Evolutionary conservation across 176 grass and related monocot genomes (phyloP), one percentile per base, ranked within the genome.

Genomic region (Triticum monococcum): DNA sequence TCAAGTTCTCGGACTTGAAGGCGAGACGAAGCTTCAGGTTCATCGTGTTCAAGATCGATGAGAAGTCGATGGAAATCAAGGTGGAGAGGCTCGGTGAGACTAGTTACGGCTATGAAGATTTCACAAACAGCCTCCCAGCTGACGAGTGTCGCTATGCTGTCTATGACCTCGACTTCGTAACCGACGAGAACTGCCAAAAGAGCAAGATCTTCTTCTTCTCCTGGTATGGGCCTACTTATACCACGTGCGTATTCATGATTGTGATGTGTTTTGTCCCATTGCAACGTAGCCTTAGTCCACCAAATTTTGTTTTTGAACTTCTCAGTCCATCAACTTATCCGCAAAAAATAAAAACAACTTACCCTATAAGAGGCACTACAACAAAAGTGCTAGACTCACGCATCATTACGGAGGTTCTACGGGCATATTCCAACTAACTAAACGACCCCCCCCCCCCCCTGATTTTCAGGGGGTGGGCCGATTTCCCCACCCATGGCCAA

Each of bases 181-280:
- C 95, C 64, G 77, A 69, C 9, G 95, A 97, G 91, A 94, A 97
- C 90, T 97, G 95, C 81, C 95, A 97, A 89, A 97, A 97, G 87
- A 97, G 95, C 95, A 97, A 97, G 89, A 95, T 97, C 81, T 92
- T 97, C 90, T 97, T 97, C 90, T 90, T 95, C 86, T 90, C 93
- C 28, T 95, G 93, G 93, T 95, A 87, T 17, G 40, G 6, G 4
- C 72, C 23, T 75, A 25, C 40, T 46, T 46, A 14, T 70, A 60
- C 18, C 54, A 28, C 17, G 2, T 75, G 72, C 28, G 5, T 59
- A 26, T 73, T 60, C 37, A 61, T 41, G 31, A 36, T 37, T 61
- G 75, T 9, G 8, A 16, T 63, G 22, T 10, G 33, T 7, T 37
- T 62, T 25, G 22, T 60, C 35, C 77, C 77, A 40, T 16, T 25